phyloP scores from a whole-genome alignment of 1,284 basidiomycete species.

The Malassezia japonica region DNA sequence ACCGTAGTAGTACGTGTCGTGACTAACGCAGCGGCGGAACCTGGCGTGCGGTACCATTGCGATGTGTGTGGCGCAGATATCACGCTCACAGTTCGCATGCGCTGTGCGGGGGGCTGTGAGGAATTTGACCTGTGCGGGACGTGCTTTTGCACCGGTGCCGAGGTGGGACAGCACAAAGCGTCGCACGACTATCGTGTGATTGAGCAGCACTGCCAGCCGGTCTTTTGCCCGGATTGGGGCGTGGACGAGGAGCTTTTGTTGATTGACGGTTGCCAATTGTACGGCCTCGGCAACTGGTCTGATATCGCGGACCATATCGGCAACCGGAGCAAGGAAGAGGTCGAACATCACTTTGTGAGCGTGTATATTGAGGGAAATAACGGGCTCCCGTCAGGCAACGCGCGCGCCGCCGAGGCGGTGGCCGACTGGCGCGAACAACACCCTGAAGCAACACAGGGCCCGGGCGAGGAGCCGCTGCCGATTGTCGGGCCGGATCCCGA shows the following conservation, averaged over 20 bases:
- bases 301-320: conserved; percentile 93
- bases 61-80: conserved; percentile 47
- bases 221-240: conserved; percentile 91
- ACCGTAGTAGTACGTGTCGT: conserved; percentile 21
- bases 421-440: conserved; percentile 15
- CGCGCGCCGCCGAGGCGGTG: conserved; percentile 25
- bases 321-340: conserved; percentile 86
- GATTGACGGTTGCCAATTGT: conserved; percentile 75
- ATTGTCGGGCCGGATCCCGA: conserved; percentile 34
- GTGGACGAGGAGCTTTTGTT: conserved; percentile 94
- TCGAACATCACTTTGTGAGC: conserved; percentile 75
- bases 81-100: conserved; percentile 43
- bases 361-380: conserved; percentile 60
- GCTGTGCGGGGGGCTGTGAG: conserved; percentile 45
- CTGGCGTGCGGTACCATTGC: conserved; percentile 46
- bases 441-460: conserved; percentile 8
- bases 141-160: conserved; percentile 86
- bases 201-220: conserved; percentile 89
- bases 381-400: conserved; percentile 28
- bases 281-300: conserved; percentile 93
- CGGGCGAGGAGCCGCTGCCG: conserved; percentile 30
- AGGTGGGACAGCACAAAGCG: conserved; percentile 75
- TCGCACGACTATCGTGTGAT: conserved; percentile 87
- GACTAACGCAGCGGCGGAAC: conserved; percentile 30
- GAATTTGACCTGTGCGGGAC: conserved; percentile 51